Base-by-base conservation (phyloP, 192 early-diverging fungal species). In the Coemansia biformis region DNA sequence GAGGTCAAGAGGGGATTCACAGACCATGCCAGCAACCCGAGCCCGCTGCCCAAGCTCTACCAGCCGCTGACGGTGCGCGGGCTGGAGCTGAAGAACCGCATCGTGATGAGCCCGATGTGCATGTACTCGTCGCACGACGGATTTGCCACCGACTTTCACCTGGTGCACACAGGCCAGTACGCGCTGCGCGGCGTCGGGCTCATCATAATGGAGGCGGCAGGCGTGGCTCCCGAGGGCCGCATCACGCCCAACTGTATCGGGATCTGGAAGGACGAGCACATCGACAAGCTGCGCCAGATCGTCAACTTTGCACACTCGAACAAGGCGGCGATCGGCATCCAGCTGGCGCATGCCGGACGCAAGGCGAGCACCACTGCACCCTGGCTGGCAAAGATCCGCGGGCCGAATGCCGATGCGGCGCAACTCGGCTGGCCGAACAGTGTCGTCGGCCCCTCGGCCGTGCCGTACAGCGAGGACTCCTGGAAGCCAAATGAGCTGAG, bases 31-130 rank as follows among this genome's bases (percentile, higher is more conserved):
- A 54, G 26, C 24, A 50, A 42, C 16, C 55, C 51, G 2, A 33
- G 9, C 47, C 59, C 49, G 3, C 36, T 63, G 17, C 75, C 68
- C 41, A 64, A 66, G 34, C 70, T 91, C 8, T 91, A 86, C 62
- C 62, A 77, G 43, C 87, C 91, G 0, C 59, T 91, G 24, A 80
- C 57, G 0, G 62, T 90, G 49, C 81, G 86, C 43, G 59, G 63
- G 3, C 43, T 86, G 26, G 84, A 77, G 12, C 71, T 89, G 46
- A 84, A 85, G 38, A 95, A 93, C 72, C 80, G 89, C 16, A 59
- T 87, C 17, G 72, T 66, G 5, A 82, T 90, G 31, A 79, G 86
- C 16, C 91, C 91, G 38, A 93, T 91, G 89, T 90, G 89, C 73
- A 82, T 78, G 79, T 89, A 87, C 64, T 81, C 81, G 14, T 58